Percentiles rank a stretch among this genome's conserved stretches.
Conservation (phyloP, 169 alveolate species). For the Perkinsus olseni region DNA sequence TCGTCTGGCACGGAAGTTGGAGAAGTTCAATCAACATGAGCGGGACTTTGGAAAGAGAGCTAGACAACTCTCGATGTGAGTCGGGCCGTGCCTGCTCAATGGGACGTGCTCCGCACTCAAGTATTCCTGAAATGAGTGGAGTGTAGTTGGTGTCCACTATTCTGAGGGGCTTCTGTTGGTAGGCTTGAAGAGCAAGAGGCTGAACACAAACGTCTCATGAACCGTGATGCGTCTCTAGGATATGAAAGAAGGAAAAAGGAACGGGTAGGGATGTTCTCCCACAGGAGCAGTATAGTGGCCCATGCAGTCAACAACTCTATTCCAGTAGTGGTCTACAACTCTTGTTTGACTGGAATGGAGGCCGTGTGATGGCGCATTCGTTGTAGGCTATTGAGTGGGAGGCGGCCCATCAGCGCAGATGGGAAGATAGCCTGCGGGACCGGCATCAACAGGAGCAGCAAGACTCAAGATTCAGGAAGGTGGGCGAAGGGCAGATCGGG, state of each 20-base stretch:
- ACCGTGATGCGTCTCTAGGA: not conserved
- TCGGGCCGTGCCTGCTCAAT: too few relatives aligned
- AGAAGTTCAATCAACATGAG: not conserved
- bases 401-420: not conserved
- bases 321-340: too few relatives aligned
- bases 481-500: not conserved
- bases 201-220: not conserved
- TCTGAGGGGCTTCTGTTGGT: not conserved
- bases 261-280: too few relatives aligned
- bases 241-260: not conserved
- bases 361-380: not conserved
- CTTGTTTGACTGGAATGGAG: too few relatives aligned
- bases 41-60: not conserved
- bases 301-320: too few relatives aligned
- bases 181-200: not conserved
- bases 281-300: too few relatives aligned
- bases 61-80: not conserved
- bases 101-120: too few relatives aligned
- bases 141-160: too few relatives aligned
- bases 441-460: not conserved
- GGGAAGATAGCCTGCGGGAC: not conserved
- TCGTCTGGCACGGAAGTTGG: not conserved
- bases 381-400: not conserved
- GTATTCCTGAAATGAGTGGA: too few relatives aligned
- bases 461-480: not conserved